Evolutionary conservation across 768 basidiomycete genomes (phyloP).

Genomic region (Macrolepiota dolichaula): DNA sequence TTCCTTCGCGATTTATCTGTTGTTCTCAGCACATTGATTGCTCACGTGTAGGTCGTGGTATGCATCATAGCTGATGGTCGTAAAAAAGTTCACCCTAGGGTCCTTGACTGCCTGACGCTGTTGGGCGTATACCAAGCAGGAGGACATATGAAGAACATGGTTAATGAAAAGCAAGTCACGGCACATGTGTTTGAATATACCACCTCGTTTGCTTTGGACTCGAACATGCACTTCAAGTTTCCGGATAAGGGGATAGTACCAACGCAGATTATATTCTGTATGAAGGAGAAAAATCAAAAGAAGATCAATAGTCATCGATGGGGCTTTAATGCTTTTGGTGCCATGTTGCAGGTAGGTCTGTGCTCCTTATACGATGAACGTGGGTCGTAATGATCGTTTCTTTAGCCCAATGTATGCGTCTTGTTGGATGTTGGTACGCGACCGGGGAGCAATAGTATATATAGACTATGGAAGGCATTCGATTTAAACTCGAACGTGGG

Average conservation of each 20-base stretch:
- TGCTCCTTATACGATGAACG: background rate
- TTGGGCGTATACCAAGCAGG: slow-evolving; percentile 86
- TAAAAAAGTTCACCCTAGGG: slow-evolving; percentile 76
- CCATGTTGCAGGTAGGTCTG: slow-evolving; percentile 66
- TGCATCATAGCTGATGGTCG: slow-evolving; percentile 91
- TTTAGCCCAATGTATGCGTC: slow-evolving; percentile 86
- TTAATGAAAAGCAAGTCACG: slow-evolving; percentile 58
- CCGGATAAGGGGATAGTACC: slow-evolving; percentile 93
- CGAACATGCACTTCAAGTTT: slow-evolving; percentile 79
- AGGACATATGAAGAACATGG: slow-evolving; percentile 43
- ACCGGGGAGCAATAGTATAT: slow-evolving; percentile 84
- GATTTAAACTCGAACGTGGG: slow-evolving; percentile 90
- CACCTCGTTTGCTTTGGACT: slow-evolving; percentile 74
- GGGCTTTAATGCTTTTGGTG: slow-evolving; percentile 95
- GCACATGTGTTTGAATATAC: slow-evolving; percentile 82
- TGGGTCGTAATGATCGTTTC: background rate
- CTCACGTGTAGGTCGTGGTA: slow-evolving; percentile 69
- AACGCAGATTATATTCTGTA: slow-evolving; percentile 89
- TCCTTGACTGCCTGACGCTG: slow-evolving; percentile 85
- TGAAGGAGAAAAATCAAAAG: slow-evolving; percentile 94
- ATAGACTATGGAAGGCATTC: slow-evolving; percentile 94
- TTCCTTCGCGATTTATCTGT: background rate
- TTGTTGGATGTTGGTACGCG: slow-evolving; percentile 93
- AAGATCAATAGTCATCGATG: slow-evolving; percentile 97
- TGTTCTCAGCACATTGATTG: background rate